Evolutionary conservation across 2,329 filamentous ascomycete species (phyloP).

Genomic region (Curvularia verruculosa): DNA sequence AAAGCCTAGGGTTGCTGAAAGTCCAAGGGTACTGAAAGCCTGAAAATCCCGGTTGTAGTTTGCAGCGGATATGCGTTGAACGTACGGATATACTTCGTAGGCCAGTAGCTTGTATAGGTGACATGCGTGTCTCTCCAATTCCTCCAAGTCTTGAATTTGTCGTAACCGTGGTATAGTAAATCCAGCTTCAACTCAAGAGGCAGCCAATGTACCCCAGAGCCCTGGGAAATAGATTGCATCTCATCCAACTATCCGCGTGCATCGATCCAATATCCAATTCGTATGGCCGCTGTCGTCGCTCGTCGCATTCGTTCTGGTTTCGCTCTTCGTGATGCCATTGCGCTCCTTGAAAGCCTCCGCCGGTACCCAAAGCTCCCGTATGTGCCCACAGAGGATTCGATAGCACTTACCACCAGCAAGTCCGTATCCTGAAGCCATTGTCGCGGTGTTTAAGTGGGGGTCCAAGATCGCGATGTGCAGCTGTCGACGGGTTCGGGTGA

Average conservation of each 20-base stretch:
- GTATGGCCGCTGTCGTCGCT: constrained; percentile 4
- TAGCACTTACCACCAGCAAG: constrained; percentile 73
- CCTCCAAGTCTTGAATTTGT: neutral
- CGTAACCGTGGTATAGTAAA: neutral
- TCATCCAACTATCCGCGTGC: neutral
- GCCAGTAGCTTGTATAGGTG: neutral
- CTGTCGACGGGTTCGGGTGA: constrained; percentile 15
- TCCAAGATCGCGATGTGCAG: constrained; percentile 13
- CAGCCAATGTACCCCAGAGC: fast-evolving
- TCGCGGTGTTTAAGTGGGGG: constrained; percentile 44
- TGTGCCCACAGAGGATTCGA: neutral
- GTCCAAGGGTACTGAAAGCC: neutral
- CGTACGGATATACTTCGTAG: neutral
- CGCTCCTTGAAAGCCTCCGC: constrained; percentile 13
- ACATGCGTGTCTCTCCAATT: neutral
- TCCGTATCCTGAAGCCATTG: constrained; percentile 83
- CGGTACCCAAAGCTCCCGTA: constrained; percentile 11
- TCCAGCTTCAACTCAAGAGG: neutral
- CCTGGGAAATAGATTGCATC: no score
- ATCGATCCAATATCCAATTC: neutral
- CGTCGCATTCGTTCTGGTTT: constrained; percentile 12
- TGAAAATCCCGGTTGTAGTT: neutral
- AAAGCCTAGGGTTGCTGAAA: no score
- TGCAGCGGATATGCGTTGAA: neutral
- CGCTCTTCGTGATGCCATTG: constrained; percentile 30